Evolutionary conservation across 2,329 filamentous ascomycete genomes (phyloP).

Genomic region (Huntiella bhutanensis): DNA sequence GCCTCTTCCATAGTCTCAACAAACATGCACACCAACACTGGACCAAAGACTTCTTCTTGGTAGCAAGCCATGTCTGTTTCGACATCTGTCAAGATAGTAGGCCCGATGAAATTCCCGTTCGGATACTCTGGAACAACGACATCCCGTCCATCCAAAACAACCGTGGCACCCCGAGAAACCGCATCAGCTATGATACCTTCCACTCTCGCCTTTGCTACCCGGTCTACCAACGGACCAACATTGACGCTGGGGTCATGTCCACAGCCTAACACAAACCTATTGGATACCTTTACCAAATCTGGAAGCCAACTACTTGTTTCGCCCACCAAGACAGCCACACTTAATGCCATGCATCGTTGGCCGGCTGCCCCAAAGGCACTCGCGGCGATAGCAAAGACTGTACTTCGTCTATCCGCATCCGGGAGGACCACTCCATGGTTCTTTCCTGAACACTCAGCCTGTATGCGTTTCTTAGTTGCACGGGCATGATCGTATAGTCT

Average conservation of each 20-base stretch:
- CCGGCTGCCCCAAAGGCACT: slow-evolving; percentile 34
- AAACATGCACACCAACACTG: slow-evolving; percentile 14
- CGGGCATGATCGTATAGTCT: slow-evolving; percentile 54
- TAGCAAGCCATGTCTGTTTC: slow-evolving; percentile 14
- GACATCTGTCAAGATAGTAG: slow-evolving; percentile 15
- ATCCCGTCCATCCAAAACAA: slow-evolving; percentile 15
- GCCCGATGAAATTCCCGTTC: slow-evolving; percentile 15
- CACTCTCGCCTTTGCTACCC: slow-evolving; percentile 13
- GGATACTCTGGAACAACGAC: slow-evolving; percentile 13
- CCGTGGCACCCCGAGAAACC: slow-evolving; percentile 13
- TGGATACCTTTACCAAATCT: slow-evolving; percentile 43
- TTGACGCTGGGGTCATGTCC: slow-evolving; percentile 13
- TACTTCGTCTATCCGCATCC: slow-evolving; percentile 43
- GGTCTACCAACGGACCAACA: slow-evolving; percentile 14
- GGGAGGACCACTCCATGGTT: slow-evolving; percentile 44
- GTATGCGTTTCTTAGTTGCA: slow-evolving; percentile 44
- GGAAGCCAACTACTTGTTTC: slow-evolving; percentile 37
- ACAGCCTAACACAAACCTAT: slow-evolving; percentile 23
- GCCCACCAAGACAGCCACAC: slow-evolving; percentile 43
- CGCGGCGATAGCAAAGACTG: slow-evolving; percentile 31
- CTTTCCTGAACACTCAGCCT: slow-evolving; percentile 50
- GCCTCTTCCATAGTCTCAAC: slow-evolving; percentile 15
- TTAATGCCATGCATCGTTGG: slow-evolving; percentile 41
- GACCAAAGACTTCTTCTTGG: slow-evolving; percentile 17
- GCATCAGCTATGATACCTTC: slow-evolving; percentile 14